Evolutionary conservation across 192 early-diverging fungal genomes (phyloP).

Genomic region (Neocallimastix lanati): DNA sequence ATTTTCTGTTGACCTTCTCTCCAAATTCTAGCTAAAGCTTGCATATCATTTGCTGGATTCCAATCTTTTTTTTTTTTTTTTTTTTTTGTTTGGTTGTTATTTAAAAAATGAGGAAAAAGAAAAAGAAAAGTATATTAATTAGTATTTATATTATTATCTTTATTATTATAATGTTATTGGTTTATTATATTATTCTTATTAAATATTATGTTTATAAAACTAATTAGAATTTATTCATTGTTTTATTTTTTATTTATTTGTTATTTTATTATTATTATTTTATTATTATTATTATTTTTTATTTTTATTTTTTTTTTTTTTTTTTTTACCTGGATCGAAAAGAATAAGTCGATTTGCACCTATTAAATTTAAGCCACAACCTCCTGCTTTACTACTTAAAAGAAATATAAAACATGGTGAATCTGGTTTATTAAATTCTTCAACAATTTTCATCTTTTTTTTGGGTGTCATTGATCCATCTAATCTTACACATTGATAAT

Average conservation of each 20-base stretch:
- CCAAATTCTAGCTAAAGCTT: constrained; percentile 25
- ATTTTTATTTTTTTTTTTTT: too few species aligned
- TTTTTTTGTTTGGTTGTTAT: too few species aligned
- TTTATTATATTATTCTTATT: too few species aligned
- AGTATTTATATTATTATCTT: neutral
- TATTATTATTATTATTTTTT: too few species aligned
- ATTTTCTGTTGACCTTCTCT: constrained; percentile 44
- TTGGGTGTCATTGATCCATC: constrained; percentile 82
- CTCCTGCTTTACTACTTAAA: constrained; percentile 92
- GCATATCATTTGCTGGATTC: constrained; percentile 95
- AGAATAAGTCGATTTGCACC: constrained; percentile 92
- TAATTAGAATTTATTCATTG: too few species aligned
- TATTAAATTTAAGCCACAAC: constrained; percentile 95
- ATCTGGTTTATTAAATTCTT: constrained; percentile 85
- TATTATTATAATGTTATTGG: neutral
- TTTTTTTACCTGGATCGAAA: constrained; percentile 40
- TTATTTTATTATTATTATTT: too few species aligned
- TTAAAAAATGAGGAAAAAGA: too few species aligned
- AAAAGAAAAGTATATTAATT: too few species aligned
- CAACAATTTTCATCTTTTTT: constrained; percentile 90
- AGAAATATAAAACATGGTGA: constrained; percentile 74
- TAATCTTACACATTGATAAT: constrained; percentile 59
- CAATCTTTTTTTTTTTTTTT: too few species aligned
- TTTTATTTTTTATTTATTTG: too few species aligned
- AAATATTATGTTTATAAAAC: too few species aligned